Percentiles rank a stretch among this genome's conserved stretches.
These are phyloP conservation scores for Calonectria fujianensis DNA, from an alignment of 2,329 filamentous ascomycete genomes.

Conservation along the genomic window DNA sequence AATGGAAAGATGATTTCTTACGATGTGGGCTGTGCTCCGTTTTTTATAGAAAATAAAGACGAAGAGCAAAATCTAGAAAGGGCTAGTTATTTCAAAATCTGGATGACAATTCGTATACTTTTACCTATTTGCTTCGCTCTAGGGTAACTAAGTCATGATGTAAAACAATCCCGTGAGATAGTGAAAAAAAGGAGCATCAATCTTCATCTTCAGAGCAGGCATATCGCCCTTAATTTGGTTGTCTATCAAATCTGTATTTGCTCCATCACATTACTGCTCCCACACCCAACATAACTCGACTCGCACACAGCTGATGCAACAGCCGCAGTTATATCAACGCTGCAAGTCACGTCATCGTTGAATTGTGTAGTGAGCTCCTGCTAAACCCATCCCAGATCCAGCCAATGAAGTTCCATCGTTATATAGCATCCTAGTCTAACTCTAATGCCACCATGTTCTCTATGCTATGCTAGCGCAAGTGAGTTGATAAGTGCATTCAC, in stretches of 20 bases:
- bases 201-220: no score
- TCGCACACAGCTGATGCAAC: background rate
- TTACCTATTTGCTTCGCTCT: no score
- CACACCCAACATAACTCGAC: background rate
- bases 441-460: background rate
- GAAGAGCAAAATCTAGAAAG: no score
- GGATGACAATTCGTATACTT: no score
- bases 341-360: background rate
- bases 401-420: background rate
- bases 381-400: background rate
- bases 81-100: no score
- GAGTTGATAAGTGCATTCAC: background rate
- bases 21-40: no score
- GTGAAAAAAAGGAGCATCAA: no score
- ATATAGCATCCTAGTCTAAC: background rate
- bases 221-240: background rate
- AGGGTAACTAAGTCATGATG: no score
- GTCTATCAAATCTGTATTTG: background rate
- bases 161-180: no score
- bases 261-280: background rate
- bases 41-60: no score
- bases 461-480: background rate
- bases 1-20: no score
- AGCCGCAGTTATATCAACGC: background rate
- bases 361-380: background rate